Evolutionary conservation across 2,329 filamentous ascomycete species (phyloP).

Genomic region (Pseudogymnoascus sp.): DNA sequence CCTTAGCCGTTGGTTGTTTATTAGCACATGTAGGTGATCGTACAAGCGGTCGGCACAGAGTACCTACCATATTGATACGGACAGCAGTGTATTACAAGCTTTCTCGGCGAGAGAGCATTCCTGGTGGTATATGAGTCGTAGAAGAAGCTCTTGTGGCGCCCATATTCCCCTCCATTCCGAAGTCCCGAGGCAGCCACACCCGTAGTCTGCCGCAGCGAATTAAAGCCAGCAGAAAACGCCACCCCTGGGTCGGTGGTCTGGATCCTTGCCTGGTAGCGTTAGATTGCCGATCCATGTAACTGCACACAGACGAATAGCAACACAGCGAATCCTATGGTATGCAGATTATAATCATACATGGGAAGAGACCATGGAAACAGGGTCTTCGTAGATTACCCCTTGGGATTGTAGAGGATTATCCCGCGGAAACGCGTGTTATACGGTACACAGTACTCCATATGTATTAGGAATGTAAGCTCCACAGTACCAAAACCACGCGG

Average conservation of each 20-base stretch:
- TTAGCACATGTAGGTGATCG: not conserved
- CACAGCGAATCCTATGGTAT: not conserved
- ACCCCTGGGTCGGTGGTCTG: not conserved
- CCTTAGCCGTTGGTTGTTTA: not conserved
- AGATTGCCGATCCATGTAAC: constrained; percentile 1
- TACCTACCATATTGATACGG: not conserved
- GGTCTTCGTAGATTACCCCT: not conserved
- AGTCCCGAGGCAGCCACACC: not conserved
- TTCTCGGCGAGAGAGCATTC: not conserved
- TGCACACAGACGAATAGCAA: not conserved
- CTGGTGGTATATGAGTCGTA: not conserved
- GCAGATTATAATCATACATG: not conserved
- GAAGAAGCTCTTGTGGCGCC: not conserved
- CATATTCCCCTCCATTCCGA: not conserved
- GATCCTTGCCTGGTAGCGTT: not conserved
- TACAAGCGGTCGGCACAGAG: not conserved
- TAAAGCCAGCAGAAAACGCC: not conserved
- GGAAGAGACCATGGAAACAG: not conserved
- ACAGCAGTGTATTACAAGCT: not conserved
- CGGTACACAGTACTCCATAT: not conserved
- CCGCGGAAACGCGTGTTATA: not conserved
- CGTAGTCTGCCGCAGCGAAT: not conserved
- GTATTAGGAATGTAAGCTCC: not conserved
- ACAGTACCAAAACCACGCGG: not conserved
- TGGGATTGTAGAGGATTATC: not conserved